Base-by-base conservation (phyloP, 441 rosid genomes). In the Daphne laureola region DNA sequence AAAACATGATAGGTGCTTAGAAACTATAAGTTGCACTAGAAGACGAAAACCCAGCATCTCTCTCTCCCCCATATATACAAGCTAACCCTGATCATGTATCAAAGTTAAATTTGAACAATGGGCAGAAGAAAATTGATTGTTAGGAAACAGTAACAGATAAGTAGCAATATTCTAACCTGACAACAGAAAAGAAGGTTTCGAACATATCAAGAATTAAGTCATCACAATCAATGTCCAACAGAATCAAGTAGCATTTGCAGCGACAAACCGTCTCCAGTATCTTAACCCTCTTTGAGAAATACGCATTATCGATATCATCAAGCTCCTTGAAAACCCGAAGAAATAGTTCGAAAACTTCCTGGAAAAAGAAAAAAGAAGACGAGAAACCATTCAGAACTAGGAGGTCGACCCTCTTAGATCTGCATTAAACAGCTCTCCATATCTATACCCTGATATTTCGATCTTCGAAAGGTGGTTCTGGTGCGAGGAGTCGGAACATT, bases 151-250 rank as follows among this genome's bases (percentile, higher is more conserved):
- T 12, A 26, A 50, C 18, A 26, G 43, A 49, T 62, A 40, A 51
- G 17, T 43, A 52, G 44, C 6, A 57, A 14, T 31, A 51, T 59
- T 23, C 67, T 60, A 44, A 92, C 97, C 98, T 82, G 68, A 77
- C 89, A 68, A 75, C 66, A 45, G 90, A 76, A 78, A 93, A 93
- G 69, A 90, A 82, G 43, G 61, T 65, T 46, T 74, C 75, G 71
- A 93, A 93, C 96, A 93, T 82, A 60, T 87, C 78, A 63, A 73
- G 67, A 57, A 83, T 67, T 55, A 90, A 79, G 78, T 87, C 81
- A 38, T 57, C 49, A 73, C 87, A 80, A 64, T 71, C 87, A 35
- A 75, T 61, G 66, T 85, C 90, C 70, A 93, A 72, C 96, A 90
- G 75, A 42, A 83, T 67, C 69, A 93, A 79, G 59, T 73, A 92